Percentiles rank a stretch among this genome's conserved stretches.
Evolutionary conservation across 1,139 yeast genomes (phyloP).

Genomic region (Geotrichum aggregatum): DNA sequence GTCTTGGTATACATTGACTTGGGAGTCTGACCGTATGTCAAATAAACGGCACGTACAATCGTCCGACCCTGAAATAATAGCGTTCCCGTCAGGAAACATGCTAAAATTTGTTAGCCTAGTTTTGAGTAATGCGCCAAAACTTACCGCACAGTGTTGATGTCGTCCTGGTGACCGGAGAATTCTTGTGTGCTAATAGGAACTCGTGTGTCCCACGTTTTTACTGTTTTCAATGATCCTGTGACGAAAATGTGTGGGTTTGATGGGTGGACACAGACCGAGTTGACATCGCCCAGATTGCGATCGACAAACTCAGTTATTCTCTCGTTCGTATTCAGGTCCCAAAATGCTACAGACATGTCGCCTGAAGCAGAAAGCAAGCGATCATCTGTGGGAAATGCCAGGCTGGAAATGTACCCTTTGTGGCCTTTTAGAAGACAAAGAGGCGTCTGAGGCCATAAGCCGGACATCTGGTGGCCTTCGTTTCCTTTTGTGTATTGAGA

Average conservation of each 20-base stretch:
- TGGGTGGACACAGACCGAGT: slow-evolving; percentile 46
- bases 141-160: slow-evolving; percentile 58
- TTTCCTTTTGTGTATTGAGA: slow-evolving; percentile 26
- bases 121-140: background rate
- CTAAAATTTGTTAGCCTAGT: slow-evolving; percentile 6
- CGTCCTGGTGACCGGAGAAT: slow-evolving; percentile 57
- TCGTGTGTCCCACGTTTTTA: slow-evolving; percentile 69
- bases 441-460: slow-evolving; percentile 39
- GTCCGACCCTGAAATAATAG: slow-evolving; percentile 63
- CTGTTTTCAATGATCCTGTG: slow-evolving; percentile 73
- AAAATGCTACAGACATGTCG: slow-evolving; percentile 72
- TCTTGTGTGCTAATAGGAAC: slow-evolving; percentile 52
- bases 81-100: slow-evolving; percentile 64
- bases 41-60: slow-evolving; percentile 70
- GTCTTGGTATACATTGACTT: slow-evolving; percentile 52
- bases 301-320: slow-evolving; percentile 58
- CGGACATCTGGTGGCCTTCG: slow-evolving; percentile 18
- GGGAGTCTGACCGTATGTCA: slow-evolving; percentile 76
- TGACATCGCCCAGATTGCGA: slow-evolving; percentile 71
- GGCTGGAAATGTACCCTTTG: slow-evolving; percentile 73
- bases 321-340: slow-evolving; percentile 70
- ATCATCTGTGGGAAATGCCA: slow-evolving; percentile 57
- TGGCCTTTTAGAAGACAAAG: slow-evolving; percentile 67
- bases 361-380: slow-evolving; percentile 73
- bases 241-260: slow-evolving; percentile 45